Evolutionary conservation across 805 yeast species (phyloP).

Genomic region (Lachancea dasiensis): DNA sequence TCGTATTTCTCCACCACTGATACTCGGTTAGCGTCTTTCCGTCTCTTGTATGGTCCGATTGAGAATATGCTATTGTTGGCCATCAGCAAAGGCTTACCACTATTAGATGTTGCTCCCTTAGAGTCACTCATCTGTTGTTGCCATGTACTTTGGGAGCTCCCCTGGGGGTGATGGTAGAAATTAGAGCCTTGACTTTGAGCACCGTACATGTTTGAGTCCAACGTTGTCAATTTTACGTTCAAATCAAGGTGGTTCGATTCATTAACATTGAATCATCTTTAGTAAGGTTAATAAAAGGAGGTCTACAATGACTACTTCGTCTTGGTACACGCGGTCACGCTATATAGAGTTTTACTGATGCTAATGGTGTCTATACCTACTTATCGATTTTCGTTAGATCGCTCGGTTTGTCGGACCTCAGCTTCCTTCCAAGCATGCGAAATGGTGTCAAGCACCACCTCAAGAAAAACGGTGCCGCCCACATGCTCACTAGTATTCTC

Average conservation of each 20-base stretch:
- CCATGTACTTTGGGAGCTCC: constrained; percentile 2
- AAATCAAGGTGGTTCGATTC: too few species aligned
- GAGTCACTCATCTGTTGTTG: constrained; percentile 10
- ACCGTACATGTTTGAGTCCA: constrained; percentile 10
- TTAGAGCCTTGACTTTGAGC: constrained; percentile 7
- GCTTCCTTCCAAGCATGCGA: constrained; percentile 10
- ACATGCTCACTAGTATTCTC: constrained; percentile 28
- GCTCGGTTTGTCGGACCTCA: constrained; percentile 1
- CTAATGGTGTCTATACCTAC: neutral
- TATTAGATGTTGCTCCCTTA: constrained; percentile 13
- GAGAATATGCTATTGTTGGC: constrained; percentile 51
- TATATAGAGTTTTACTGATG: neutral
- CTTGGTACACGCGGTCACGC: neutral
- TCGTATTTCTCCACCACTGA: constrained; percentile 82
- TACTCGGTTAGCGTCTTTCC: constrained; percentile 60
- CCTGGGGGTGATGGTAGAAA: constrained; percentile 7
- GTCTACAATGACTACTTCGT: neutral
- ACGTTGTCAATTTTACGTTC: too few species aligned
- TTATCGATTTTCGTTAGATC: neutral
- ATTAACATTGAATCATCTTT: too few species aligned
- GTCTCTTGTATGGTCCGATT: constrained; percentile 50
- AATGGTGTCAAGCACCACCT: constrained; percentile 20
- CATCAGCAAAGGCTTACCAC: constrained; percentile 42
- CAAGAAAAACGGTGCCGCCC: constrained; percentile 33
- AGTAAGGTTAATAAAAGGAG: too few species aligned